phyloP scores from a whole-genome alignment of 129 eudicot genomes.

The Helianthus tuberosus region DNA sequence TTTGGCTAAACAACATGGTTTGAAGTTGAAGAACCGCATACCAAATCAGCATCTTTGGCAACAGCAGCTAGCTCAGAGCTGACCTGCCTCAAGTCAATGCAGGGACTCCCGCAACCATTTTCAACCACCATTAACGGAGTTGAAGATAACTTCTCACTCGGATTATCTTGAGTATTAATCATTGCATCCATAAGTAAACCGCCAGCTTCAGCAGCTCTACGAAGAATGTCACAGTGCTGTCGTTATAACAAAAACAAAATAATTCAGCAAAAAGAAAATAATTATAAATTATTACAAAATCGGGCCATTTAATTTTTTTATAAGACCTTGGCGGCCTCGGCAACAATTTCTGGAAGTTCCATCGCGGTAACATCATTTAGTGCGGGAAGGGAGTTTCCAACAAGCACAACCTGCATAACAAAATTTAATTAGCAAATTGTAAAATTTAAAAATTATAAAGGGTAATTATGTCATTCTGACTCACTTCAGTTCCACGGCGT shows the following conservation, averaged over 20 bases:
- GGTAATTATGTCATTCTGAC: constrained; percentile 18
- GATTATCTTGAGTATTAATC: constrained; percentile 63
- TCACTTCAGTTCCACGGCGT: constrained; percentile 95
- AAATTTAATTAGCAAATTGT: neutral
- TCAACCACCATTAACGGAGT: constrained; percentile 96
- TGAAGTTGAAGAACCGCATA: constrained; percentile 21
- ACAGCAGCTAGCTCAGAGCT: constrained; percentile 97
- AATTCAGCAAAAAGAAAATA: neutral
- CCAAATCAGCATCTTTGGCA: constrained; percentile 98
- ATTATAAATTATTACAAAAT: neutral
- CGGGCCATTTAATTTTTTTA: neutral
- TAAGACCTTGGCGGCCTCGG: constrained; percentile 96
- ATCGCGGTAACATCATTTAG: constrained; percentile 91
- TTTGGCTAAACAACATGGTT: neutral
- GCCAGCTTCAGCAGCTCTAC: constrained; percentile 98
- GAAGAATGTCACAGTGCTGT: constrained; percentile 98
- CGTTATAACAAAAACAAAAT: neutral
- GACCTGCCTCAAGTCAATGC: constrained; percentile 96
- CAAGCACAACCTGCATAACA: constrained; percentile 80
- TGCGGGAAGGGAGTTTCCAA: constrained; percentile 97
- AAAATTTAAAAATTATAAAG: neutral
- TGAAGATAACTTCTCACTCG: constrained; percentile 47
- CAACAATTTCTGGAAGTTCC: constrained; percentile 97
- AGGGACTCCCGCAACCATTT: constrained; percentile 99
- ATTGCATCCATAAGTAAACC: constrained; percentile 96